A percentile compares a stretch with the other conserved stretches of the same genome.
phyloP scores from a whole-genome alignment of 176 grass and related monocot genomes.

The Echinochloa phyllopogon region DNA sequence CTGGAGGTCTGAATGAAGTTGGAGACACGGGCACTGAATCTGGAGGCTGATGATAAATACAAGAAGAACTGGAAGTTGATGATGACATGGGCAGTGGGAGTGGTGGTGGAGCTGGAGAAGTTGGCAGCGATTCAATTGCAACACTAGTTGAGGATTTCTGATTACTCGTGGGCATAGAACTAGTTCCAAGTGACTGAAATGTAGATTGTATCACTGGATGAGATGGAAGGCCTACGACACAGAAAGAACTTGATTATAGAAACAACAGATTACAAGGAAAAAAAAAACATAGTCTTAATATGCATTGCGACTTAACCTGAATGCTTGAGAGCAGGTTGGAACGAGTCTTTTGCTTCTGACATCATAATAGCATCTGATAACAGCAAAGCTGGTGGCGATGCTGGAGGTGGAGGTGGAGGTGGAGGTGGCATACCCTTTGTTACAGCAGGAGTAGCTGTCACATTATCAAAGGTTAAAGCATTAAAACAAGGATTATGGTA shows the following conservation, averaged over 20 bases:
- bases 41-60: constrained; percentile 39
- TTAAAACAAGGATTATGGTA: constrained; percentile 18
- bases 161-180: constrained; percentile 30
- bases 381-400: background rate
- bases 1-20: constrained; percentile 30
- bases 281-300: background rate
- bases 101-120: constrained; percentile 22
- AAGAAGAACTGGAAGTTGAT: constrained; percentile 22
- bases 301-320: constrained; percentile 41
- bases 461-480: constrained; percentile 14
- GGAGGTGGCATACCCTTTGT: constrained; percentile 3
- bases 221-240: constrained; percentile 26
- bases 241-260: constrained; percentile 40
- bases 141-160: constrained; percentile 31
- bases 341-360: constrained; percentile 9
- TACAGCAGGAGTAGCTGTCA: constrained; percentile 38
- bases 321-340: constrained; percentile 31
- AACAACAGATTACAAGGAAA: background rate
- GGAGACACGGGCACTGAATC: constrained; percentile 33
- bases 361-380: constrained; percentile 26
- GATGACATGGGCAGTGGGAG: background rate
- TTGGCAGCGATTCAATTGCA: constrained; percentile 32
- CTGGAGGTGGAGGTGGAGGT: background rate
- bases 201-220: constrained; percentile 21
- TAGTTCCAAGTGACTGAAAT: constrained; percentile 34